Evolutionary conservation across 2,329 filamentous ascomycete species (phyloP), one percentile per base, ranked within the genome.

Genomic region (Alternaria postmessia): DNA sequence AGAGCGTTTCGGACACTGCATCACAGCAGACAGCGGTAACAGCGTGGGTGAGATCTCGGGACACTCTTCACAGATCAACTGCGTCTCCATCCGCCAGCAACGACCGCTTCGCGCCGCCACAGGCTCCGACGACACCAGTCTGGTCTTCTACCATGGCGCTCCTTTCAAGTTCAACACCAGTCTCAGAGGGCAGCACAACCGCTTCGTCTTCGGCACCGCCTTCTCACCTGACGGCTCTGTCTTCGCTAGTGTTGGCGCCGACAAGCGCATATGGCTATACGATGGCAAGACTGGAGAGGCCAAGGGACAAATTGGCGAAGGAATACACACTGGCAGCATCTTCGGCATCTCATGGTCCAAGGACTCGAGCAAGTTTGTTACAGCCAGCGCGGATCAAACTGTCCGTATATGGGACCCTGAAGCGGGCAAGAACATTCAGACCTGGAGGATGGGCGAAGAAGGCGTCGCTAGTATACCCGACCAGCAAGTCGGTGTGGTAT

Each of bases 81-180:
- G 90, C 20, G 94, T 98, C 32, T 91, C 93, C 34, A 91, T 99
- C 76, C 89, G 93, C 70, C 90, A 94, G 75, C 92, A 96, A 80
- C 86, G 95, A 26, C 95, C 95, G n/a, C 84, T 98, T 61, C 87
- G 94, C 62, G 95, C 95, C 7, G 93, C 92, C 12, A 97, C 95
- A 1, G 95, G 91, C 14, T 92, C 91, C 54, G 94, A 98, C 75
- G 95, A 98, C 78, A 91, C 89, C 74, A 91, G 89, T 75, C 83
- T 97, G 79, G 93, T 94, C 72, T 98, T 98, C 79, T 91, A 96
- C 76, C 92, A 97, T 74, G 94, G 95, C 6, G 91, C 91, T 0
- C 95, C 95, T 0, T 99, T 97, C 85, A 97, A 97, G 78, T 98
- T 97, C 83, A 92, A 93, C 75, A 89, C 86, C n/a, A 94, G 93